A percentile compares a stretch with the other conserved stretches of the same genome.
Evolutionary conservation across 2,329 filamentous ascomycete genomes (phyloP).

Genomic region (Fusarium albosuccineum): DNA sequence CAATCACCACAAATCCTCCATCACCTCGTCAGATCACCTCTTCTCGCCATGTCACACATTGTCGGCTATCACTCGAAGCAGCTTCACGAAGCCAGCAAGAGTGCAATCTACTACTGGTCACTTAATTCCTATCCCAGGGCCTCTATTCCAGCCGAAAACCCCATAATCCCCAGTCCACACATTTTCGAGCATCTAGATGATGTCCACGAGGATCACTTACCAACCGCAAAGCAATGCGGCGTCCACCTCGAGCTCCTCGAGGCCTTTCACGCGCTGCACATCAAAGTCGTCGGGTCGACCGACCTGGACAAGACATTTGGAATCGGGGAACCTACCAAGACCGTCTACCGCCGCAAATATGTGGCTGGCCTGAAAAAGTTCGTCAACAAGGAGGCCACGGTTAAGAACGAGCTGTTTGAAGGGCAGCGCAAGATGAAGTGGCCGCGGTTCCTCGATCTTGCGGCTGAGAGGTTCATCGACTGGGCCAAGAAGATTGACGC

Average conservation of each 20-base stretch:
- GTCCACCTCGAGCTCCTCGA: constrained; percentile 72
- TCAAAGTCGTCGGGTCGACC: constrained; percentile 29
- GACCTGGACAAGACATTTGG: constrained; percentile 30
- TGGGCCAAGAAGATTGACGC: constrained; percentile 34
- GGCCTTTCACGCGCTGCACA: constrained; percentile 65
- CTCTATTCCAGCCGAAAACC: constrained; percentile 15
- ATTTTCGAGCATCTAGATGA: constrained; percentile 18
- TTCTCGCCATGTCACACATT: constrained; percentile 28
- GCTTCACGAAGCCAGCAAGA: constrained; percentile 22
- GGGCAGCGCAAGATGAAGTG: constrained; percentile 31
- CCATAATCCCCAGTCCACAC: constrained; percentile 29
- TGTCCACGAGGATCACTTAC: constrained; percentile 17
- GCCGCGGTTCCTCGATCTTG: constrained; percentile 39
- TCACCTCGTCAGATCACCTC: neutral
- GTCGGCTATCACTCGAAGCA: constrained; percentile 24
- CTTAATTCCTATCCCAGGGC: constrained; percentile 12
- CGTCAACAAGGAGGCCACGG: constrained; percentile 16
- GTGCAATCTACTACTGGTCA: constrained; percentile 9
- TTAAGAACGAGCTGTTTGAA: constrained; percentile 26
- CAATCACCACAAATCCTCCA: neutral
- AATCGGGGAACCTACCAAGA: constrained; percentile 20
- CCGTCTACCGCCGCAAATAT: constrained; percentile 31
- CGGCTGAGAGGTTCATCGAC: constrained; percentile 39
- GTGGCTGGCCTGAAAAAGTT: constrained; percentile 21
- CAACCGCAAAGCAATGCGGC: constrained; percentile 55